Base-by-base conservation (phyloP, 108 stramenopile species). In the Cyclotella sp. region DNA sequence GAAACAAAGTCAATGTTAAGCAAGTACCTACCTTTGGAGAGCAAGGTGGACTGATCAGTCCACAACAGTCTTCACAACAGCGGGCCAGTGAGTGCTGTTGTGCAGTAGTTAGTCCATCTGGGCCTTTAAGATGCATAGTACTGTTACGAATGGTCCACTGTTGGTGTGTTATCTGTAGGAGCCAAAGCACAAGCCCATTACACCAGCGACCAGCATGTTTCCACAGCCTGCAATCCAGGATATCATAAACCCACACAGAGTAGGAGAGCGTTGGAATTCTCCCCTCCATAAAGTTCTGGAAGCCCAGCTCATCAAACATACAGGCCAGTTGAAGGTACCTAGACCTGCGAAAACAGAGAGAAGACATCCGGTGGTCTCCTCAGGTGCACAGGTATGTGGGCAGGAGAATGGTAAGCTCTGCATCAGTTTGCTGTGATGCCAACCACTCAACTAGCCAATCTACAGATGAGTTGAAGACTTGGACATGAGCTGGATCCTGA, bases 131-230 rank as follows among this genome's bases (percentile, higher is more conserved):
- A 59, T 59, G 58, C 7, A 59, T 29, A 6, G 58, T 59, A 15
- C 58, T 29, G 16, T 59, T 59, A 7, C 58, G 27, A 18, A 59
- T 30, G 22, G 58, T 59, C 58, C 58, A 59, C 28, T 59, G 58
- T 3, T 18, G 28, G 18, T 59, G 27, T 7, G 27, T 59, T 8
- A 59, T 59, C 27, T 59, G 24, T 6, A 59, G 28, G 27, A 59
- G 58, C 9, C 30, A 29, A 59, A 59, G 58, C 3, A 59, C 30
- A 9, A 59, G 58, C 5, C 58, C 58, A 18, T 59, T 59, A 18
- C 27, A 26, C 58, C 58, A 59, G 16, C 30, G 58, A 29, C 58
- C 58, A 29, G 58, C 58, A 29, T 59, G 58, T 29, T 59, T 59
- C 28, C 58, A 8, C 9, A 59, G 58, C 9, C 16, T 26, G 11